Conservation (phyloP, 2,329 filamentous ascomycete genomes). For the Thielaviopsis punctulata region DNA sequence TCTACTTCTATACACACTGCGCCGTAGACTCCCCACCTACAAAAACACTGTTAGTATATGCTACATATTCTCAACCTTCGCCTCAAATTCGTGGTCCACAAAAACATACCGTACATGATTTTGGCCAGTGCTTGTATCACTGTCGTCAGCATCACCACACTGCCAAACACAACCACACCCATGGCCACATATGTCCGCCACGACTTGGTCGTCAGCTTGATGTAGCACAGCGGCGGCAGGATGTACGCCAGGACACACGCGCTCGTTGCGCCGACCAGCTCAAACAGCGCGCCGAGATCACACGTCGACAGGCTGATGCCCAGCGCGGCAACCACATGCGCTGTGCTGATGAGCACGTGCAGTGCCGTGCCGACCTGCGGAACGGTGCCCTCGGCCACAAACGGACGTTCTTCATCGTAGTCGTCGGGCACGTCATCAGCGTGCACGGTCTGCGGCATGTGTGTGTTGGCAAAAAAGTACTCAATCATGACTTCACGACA, state of each 20-base stretch:
- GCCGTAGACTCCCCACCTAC: slow-evolving; percentile 4
- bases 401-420: slow-evolving; percentile 5
- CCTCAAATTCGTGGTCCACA: not conserved
- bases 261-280: slow-evolving; percentile 87
- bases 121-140: slow-evolving; percentile 56
- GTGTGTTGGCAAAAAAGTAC: slow-evolving; percentile 42
- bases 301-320: slow-evolving; percentile 68
- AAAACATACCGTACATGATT: slow-evolving; percentile 34
- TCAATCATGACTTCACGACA: slow-evolving; percentile 93
- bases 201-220: slow-evolving; percentile 68
- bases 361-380: slow-evolving; percentile 38
- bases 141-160: slow-evolving; percentile 64
- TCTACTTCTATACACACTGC: slow-evolving; percentile 4
- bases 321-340: slow-evolving; percentile 66
- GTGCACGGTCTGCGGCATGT: not conserved
- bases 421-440: slow-evolving; percentile 2
- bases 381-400: slow-evolving; percentile 11
- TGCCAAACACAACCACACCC: slow-evolving; percentile 61
- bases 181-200: slow-evolving; percentile 59
- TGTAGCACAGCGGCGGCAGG: slow-evolving; percentile 82
- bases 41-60: not conserved
- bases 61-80: not conserved
- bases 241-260: slow-evolving; percentile 92
- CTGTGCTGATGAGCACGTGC: slow-evolving; percentile 73
- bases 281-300: slow-evolving; percentile 85